phyloP scores from a whole-genome alignment of 2,329 filamentous ascomycete species.

The Canariomyces notabilis region DNA sequence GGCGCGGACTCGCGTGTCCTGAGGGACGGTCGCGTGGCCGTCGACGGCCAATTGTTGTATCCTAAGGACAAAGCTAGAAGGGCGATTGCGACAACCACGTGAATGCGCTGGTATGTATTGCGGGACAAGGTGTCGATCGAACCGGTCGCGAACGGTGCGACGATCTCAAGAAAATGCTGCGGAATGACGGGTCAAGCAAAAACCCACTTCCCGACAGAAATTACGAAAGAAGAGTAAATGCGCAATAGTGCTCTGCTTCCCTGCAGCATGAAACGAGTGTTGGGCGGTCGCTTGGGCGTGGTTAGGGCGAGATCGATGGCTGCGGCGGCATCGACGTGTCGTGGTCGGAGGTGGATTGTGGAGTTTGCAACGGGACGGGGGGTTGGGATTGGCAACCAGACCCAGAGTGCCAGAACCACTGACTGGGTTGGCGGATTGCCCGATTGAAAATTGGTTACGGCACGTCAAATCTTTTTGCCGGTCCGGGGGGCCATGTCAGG shows the following conservation, averaged over 20 bases:
- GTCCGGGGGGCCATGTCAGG: conserved; percentile 1
- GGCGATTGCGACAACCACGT: conserved; percentile 10
- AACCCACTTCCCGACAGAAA: not conserved
- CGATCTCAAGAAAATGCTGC: conserved; percentile 9
- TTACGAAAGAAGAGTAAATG: conserved; percentile 10
- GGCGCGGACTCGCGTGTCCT: conserved; percentile 6
- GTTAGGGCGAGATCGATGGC: conserved; percentile 12
- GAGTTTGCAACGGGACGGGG: conserved; percentile 26
- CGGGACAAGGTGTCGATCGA: conserved; percentile 1
- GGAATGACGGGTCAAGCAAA: conserved; percentile 1
- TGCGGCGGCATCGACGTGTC: conserved; percentile 25
- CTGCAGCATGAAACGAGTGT: conserved; percentile 9
- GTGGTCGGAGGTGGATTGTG: conserved; percentile 25
- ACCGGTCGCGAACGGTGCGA: conserved; percentile 15
- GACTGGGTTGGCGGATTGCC: conserved; percentile 10
- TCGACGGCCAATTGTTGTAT: conserved; percentile 2
- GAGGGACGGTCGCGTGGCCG: conserved; percentile 9
- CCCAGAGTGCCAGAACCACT: conserved; percentile 5
- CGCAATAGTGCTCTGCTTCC: conserved; percentile 9
- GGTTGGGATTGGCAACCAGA: conserved; percentile 22
- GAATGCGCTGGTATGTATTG: conserved; percentile 9
- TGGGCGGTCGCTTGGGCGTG: conserved; percentile 19
- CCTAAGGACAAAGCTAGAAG: not conserved
- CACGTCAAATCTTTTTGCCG: conserved; percentile 12
- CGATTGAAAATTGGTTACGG: conserved; percentile 22